Evolutionary conservation across 1,284 basidiomycete species (phyloP).

Genomic region (Apiotrichum gracile): DNA sequence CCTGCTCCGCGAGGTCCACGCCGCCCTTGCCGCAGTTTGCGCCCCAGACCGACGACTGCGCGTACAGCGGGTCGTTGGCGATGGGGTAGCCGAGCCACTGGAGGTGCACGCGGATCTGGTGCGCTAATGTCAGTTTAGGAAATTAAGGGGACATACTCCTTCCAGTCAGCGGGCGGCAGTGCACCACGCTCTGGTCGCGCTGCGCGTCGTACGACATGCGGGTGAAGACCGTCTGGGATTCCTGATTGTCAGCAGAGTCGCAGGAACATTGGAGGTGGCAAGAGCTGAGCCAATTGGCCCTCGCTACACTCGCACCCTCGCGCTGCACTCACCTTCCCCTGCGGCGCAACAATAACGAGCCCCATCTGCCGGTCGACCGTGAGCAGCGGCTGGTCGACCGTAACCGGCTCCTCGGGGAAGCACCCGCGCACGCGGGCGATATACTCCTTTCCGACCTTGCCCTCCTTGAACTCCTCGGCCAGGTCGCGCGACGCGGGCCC

Average conservation of each 20-base stretch:
- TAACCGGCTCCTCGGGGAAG: conserved; percentile 75
- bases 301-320: too few species aligned
- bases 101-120: conserved; percentile 92
- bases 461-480: conserved; percentile 73
- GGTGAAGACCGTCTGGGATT: conserved; percentile 84
- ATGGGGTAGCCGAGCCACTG: conserved; percentile 93
- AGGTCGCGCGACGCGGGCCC: conserved; percentile 64
- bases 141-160: conserved; percentile 58
- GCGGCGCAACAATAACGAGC: conserved; percentile 85
- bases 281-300: too few species aligned
- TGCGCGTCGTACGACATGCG: conserved; percentile 74
- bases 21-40: conserved; percentile 70
- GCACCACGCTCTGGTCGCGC: conserved; percentile 80
- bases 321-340: conserved; percentile 83
- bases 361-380: conserved; percentile 95
- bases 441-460: conserved; percentile 82
- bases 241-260: conserved; percentile 49
- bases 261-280: not conserved
- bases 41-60: conserved; percentile 76
- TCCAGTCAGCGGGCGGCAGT: conserved; percentile 80
- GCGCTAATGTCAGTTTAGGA: conserved; percentile 53
- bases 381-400: conserved; percentile 80
- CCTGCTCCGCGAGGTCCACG: conserved; percentile 60
- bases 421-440: conserved; percentile 74
- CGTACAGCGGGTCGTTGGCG: conserved; percentile 85